These are phyloP conservation scores for Kodamaea derodonti DNA, from an alignment of 1,139 yeast genomes.

Conservation along the genomic window DNA sequence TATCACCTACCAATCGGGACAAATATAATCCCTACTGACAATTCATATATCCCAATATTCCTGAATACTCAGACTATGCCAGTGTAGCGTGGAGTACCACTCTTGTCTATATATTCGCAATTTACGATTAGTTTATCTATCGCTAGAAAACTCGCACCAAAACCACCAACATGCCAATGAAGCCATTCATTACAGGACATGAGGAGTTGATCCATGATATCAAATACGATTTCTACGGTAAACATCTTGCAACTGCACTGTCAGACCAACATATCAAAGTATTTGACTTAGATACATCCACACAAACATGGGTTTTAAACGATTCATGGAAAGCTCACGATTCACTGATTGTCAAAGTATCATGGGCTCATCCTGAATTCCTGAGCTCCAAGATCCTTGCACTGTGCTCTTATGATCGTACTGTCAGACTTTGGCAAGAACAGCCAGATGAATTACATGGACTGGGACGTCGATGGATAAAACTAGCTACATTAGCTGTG, in stretches of 20 bases:
- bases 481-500: constrained; percentile 63
- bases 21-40: no score
- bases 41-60: no score
- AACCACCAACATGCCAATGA: constrained; percentile 20
- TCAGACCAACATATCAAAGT: constrained; percentile 90
- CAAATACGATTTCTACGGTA: constrained; percentile 86
- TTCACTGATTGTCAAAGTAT: constrained; percentile 72
- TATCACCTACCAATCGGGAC: no score
- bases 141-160: background rate
- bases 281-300: constrained; percentile 60
- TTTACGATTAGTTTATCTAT: no score
- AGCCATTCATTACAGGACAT: constrained; percentile 83
- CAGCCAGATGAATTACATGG: constrained; percentile 72
- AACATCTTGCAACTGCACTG: constrained; percentile 85
- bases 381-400: constrained; percentile 74
- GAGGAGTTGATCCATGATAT: constrained; percentile 88
- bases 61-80: no score
- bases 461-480: constrained; percentile 79
- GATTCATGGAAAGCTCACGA: constrained; percentile 97
- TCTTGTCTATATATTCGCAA: no score
- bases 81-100: no score
- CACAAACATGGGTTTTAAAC: constrained; percentile 67
- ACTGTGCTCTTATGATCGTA: constrained; percentile 84
- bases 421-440: constrained; percentile 89
- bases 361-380: constrained; percentile 94